These are phyloP conservation scores for Coleophoma crateriformis DNA, from an alignment of 2,329 filamentous ascomycete genomes.

Conservation along the genomic window DNA sequence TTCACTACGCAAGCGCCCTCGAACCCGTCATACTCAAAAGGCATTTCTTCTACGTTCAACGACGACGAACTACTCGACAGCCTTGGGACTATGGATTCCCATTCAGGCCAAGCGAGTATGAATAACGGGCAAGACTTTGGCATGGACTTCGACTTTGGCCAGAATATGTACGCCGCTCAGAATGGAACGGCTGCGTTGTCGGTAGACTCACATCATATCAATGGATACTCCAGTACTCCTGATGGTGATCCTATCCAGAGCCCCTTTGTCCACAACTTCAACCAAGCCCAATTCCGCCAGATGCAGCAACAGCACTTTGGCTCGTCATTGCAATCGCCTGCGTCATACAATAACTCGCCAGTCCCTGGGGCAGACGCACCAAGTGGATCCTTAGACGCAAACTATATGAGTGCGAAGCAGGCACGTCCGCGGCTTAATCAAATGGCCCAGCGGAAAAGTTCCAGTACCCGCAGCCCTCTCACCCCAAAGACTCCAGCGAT, in stretches of 20 bases:
- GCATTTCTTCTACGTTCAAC: constrained; percentile 72
- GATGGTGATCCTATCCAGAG: constrained; percentile 90
- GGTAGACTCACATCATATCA: constrained; percentile 62
- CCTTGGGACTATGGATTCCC: constrained; percentile 41
- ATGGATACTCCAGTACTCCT: constrained; percentile 84
- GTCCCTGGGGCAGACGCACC: constrained; percentile 42
- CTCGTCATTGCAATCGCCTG: constrained; percentile 46
- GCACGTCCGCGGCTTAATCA: constrained; percentile 51
- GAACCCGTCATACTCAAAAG: constrained; percentile 68
- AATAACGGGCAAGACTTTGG: constrained; percentile 51
- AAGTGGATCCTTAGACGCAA: constrained; percentile 39
- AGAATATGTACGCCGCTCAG: constrained; percentile 46
- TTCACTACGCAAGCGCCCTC: constrained; percentile 47
- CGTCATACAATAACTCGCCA: constrained; percentile 45
- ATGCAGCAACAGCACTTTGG: constrained; percentile 55
- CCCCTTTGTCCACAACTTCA: constrained; percentile 76
- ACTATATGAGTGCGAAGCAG: constrained; percentile 52
- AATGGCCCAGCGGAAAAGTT: constrained; percentile 58
- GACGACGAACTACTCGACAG: constrained; percentile 86
- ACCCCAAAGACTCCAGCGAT: constrained; percentile 79
- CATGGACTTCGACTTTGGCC: constrained; percentile 51
- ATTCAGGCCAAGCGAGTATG: constrained; percentile 37
- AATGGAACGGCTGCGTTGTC: constrained; percentile 51
- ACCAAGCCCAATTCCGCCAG: constrained; percentile 69
- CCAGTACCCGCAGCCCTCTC: constrained; percentile 72